Evolutionary conservation across 306 rosid species (phyloP).

Genomic region (Rubus parviflorus): DNA sequence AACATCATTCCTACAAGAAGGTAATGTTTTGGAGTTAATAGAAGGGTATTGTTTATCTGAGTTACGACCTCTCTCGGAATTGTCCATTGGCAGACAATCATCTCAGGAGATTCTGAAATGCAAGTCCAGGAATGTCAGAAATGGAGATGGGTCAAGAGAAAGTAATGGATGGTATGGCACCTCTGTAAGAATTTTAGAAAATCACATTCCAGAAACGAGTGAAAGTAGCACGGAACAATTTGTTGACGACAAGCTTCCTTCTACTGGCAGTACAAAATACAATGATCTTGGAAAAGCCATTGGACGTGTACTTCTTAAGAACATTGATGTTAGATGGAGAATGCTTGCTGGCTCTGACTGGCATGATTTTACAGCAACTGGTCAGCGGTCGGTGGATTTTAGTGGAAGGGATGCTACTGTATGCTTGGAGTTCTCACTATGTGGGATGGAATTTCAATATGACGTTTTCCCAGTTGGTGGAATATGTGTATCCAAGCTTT

Average conservation of each 20-base stretch:
- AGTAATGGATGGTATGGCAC: conserved; percentile 75
- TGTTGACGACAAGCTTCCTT: conserved; percentile 37
- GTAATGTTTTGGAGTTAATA: conserved; percentile 59
- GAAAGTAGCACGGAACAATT: conserved; percentile 28
- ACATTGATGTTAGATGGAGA: conserved; percentile 81
- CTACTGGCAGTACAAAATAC: conserved; percentile 35
- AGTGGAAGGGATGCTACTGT: conserved; percentile 56
- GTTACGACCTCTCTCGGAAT: conserved; percentile 49
- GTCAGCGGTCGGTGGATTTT: conserved; percentile 31
- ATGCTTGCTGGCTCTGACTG: conserved; percentile 82
- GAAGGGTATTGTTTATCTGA: conserved; percentile 75
- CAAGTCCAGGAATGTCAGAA: conserved; percentile 36
- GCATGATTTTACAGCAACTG: conserved; percentile 42
- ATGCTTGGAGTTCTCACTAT: conserved; percentile 61
- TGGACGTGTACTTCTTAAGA: conserved; percentile 69
- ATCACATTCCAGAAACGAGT: conserved; percentile 62
- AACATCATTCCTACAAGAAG: conserved; percentile 49
- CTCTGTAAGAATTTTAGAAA: conserved; percentile 59
- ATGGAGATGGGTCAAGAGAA: conserved; percentile 53
- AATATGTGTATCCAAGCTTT: conserved; percentile 63
- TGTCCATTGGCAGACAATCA: conserved; percentile 52
- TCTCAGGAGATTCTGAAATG: conserved; percentile 38
- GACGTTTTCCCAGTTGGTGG: conserved; percentile 77
- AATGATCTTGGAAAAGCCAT: conserved; percentile 38
- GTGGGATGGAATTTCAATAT: conserved; percentile 75